Evolutionary conservation across 257 asterid genomes (phyloP), one percentile per base, ranked within the genome.

Genomic region (Prunella vulgaris): DNA sequence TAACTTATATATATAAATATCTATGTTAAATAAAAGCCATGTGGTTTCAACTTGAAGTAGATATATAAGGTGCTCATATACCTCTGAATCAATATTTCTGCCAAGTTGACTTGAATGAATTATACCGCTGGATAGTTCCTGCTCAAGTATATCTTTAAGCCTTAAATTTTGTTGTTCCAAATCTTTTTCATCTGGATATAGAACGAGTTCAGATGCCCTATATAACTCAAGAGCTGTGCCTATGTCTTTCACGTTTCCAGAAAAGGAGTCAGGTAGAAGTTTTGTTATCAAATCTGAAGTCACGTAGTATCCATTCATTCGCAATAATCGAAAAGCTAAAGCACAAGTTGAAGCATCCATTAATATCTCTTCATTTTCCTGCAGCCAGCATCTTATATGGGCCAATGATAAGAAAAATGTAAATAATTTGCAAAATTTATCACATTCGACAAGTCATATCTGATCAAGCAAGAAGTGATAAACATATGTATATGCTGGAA

Each of bases 291-390:
- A 78, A 80, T 87, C 95, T 80, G 96, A 83, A 69, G 90, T 76
- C 66, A 90, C 80, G 49, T 73, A 73, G 74, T 87, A 93, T 65
- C 96, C 96, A 76, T 86, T 80, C 83, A 60, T 76, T 74, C 97
- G 83, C 82, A 93, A 59, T 64, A 80, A 37, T 37, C 83, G 84
- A 77, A 93, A 93, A 66, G 99, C 95, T 70, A 88, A 64, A 24
- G 95, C 88, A 86, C 95, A 90, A 66, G 96, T 84, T 10, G 95
- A 76, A 70, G 83, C 84, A 53, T 86, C 92, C 83, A 77, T 68
- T 78, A 88, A 88, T 72, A 93, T 90, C 78, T 87, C 96, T 62
- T 93, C 97, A n/a, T 77, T 74, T 64, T 87, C 93, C 86, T 82
- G 92, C 87, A 87, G 56, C 99, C 97, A 90, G 75, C 74, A 77